These are phyloP conservation scores for Nothomitra cinnamomea DNA, from an alignment of 2,329 filamentous ascomycete species.

Conservation along the genomic window DNA sequence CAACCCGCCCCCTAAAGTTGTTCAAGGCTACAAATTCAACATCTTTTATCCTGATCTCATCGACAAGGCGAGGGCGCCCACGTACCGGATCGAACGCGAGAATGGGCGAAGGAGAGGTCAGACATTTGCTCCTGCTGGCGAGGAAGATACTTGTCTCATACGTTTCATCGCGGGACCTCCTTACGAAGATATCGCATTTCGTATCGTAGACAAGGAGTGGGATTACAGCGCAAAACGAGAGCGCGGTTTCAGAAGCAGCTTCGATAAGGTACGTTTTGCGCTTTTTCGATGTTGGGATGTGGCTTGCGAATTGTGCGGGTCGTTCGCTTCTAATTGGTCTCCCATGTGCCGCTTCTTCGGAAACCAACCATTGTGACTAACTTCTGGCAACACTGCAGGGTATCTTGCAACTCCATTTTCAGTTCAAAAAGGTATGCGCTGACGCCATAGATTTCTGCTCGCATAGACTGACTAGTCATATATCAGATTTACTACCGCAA, in stretches of 20 bases:
- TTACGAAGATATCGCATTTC: slow-evolving; percentile 92
- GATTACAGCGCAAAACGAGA: slow-evolving; percentile 95
- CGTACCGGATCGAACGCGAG: slow-evolving; percentile 89
- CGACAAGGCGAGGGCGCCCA: slow-evolving; percentile 85
- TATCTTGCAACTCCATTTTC: slow-evolving; percentile 90
- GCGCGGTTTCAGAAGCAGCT: slow-evolving; percentile 86
- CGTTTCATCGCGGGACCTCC: slow-evolving; percentile 89
- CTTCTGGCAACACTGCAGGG: slow-evolving; percentile 36
- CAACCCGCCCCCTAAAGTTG: slow-evolving; percentile 92
- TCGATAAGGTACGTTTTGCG: slow-evolving; percentile 67
- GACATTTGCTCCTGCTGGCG: slow-evolving; percentile 80
- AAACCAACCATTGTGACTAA: not conserved
- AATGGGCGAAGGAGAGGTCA: slow-evolving; percentile 78
- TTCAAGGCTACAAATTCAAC: slow-evolving; percentile 99
- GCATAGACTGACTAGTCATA: slow-evolving; percentile 6
- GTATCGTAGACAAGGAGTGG: slow-evolving; percentile 97
- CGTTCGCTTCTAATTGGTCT: not conserved
- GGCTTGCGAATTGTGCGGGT: not conserved
- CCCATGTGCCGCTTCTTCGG: not conserved
- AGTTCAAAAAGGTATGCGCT: slow-evolving; percentile 78
- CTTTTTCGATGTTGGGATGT: not conserved
- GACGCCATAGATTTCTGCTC: slow-evolving; percentile 6
- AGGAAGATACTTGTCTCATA: slow-evolving; percentile 94
- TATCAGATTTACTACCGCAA: slow-evolving; percentile 39
- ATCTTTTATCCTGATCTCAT: slow-evolving; percentile 97